Percentiles rank a stretch among this genome's conserved stretches.
phyloP scores from a whole-genome alignment of 2,329 filamentous ascomycete species.

The Parafenestella ontariensis region DNA sequence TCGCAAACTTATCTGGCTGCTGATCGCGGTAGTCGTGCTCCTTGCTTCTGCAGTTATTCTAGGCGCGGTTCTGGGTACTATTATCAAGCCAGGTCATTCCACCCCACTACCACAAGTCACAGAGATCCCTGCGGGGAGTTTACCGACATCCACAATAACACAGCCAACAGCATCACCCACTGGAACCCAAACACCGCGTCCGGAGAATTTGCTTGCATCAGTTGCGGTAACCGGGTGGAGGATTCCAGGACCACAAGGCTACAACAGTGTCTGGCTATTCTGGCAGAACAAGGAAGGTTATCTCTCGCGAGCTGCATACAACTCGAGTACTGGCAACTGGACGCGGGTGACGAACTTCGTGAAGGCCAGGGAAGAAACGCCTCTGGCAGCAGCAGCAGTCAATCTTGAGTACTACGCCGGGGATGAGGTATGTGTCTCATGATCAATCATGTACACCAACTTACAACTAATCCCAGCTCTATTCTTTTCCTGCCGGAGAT shows the following conservation, averaged over 20 bases:
- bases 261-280: constrained; percentile 16
- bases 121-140: constrained; percentile 14
- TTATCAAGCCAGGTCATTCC: background rate
- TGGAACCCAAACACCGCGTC: background rate
- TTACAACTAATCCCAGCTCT: constrained; percentile 6
- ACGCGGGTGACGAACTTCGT: constrained; percentile 21
- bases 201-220: constrained; percentile 9
- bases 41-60: constrained; percentile 17
- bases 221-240: constrained; percentile 18
- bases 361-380: constrained; percentile 11
- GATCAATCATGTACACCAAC: background rate
- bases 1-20: constrained; percentile 17
- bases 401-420: constrained; percentile 15
- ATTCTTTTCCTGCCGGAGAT: constrained; percentile 11
- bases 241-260: constrained; percentile 10
- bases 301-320: constrained; percentile 18
- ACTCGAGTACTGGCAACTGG: constrained; percentile 25
- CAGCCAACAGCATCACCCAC: constrained; percentile 1
- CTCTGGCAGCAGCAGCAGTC: constrained; percentile 13
- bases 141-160: constrained; percentile 13
- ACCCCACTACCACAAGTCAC: constrained; percentile 14
- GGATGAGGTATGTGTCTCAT: constrained; percentile 11
- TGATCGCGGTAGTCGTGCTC: constrained; percentile 4
- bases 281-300: constrained; percentile 20
- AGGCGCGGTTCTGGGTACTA: constrained; percentile 22